Evolutionary conservation across 2,329 filamentous ascomycete genomes (phyloP).

Genomic region (Ophiocordyceps sinensis): DNA sequence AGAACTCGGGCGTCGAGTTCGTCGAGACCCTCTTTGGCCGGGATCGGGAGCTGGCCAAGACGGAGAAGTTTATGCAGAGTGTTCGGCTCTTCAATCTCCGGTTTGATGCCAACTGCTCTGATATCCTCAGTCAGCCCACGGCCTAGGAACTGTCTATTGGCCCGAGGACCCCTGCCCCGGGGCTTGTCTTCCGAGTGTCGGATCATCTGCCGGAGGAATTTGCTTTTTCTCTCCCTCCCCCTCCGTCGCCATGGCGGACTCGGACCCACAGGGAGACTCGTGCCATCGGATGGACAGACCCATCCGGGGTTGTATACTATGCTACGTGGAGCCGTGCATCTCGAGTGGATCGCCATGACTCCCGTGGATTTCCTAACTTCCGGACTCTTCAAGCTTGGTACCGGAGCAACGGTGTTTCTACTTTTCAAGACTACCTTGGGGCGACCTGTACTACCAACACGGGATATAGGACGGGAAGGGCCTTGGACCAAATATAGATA

Average conservation of each 20-base stretch:
- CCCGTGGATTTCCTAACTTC: neutral
- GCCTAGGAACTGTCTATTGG: constrained; percentile 21
- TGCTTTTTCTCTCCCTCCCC: neutral
- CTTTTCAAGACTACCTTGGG: constrained; percentile 5
- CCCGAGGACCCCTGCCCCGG: neutral
- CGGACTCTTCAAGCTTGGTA: neutral
- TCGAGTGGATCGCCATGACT: too few relatives aligned
- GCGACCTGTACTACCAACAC: constrained; percentile 8
- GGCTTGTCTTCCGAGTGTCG: neutral
- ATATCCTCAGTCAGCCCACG: constrained; percentile 55
- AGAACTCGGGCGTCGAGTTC: constrained; percentile 87
- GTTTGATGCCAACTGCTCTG: constrained; percentile 92
- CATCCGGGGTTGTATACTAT: constrained; percentile 5
- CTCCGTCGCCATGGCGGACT: too few relatives aligned
- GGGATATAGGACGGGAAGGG: neutral
- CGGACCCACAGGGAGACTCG: neutral
- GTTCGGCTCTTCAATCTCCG: constrained; percentile 82
- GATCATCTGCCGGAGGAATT: neutral
- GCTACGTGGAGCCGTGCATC: constrained; percentile 1
- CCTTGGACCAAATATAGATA: constrained; percentile 17
- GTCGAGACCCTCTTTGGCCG: constrained; percentile 91
- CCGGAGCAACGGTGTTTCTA: constrained; percentile 3
- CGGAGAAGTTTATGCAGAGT: constrained; percentile 83
- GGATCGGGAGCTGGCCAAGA: constrained; percentile 77
- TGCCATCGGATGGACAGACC: constrained; percentile 3